phyloP scores from a whole-genome alignment of 345 rosid genomes.

The Eucalyptus leucophloia region DNA sequence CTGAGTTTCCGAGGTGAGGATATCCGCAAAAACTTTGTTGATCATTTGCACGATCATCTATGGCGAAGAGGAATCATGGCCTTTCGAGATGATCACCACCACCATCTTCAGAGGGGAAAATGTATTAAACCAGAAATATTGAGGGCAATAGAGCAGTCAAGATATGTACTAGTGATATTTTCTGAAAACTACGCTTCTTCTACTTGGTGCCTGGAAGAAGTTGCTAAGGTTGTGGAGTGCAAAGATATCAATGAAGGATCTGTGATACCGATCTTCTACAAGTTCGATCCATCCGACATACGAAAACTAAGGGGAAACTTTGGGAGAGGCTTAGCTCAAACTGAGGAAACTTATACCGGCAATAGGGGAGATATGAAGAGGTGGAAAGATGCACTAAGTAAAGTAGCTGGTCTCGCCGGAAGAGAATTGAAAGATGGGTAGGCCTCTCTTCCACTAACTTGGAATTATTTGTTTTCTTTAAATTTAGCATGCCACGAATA shows the following conservation, averaged over 20 bases:
- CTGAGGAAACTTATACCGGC: neutral
- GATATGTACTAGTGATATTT: neutral
- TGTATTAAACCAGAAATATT: neutral
- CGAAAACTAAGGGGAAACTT: neutral
- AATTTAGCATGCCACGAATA: neutral
- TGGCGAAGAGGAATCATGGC: neutral
- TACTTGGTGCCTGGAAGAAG: constrained; percentile 3
- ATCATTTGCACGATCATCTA: neutral
- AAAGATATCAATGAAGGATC: neutral
- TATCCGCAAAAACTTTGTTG: neutral
- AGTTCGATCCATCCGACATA: neutral
- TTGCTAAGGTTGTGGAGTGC: neutral
- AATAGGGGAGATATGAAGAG: neutral
- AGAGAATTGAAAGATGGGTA: neutral
- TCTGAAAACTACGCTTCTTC: constrained; percentile 2
- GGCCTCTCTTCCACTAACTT: neutral
- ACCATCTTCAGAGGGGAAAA: neutral
- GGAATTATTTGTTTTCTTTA: neutral
- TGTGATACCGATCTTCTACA: neutral
- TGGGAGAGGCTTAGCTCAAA: neutral
- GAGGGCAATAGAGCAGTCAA: constrained; percentile 1
- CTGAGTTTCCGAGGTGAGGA: constrained; percentile 7
- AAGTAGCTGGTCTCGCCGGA: neutral
- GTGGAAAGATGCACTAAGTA: neutral
- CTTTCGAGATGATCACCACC: neutral